Conservation (phyloP, 495 filamentous ascomycete genomes). For the Glarea lozoyensis region DNA sequence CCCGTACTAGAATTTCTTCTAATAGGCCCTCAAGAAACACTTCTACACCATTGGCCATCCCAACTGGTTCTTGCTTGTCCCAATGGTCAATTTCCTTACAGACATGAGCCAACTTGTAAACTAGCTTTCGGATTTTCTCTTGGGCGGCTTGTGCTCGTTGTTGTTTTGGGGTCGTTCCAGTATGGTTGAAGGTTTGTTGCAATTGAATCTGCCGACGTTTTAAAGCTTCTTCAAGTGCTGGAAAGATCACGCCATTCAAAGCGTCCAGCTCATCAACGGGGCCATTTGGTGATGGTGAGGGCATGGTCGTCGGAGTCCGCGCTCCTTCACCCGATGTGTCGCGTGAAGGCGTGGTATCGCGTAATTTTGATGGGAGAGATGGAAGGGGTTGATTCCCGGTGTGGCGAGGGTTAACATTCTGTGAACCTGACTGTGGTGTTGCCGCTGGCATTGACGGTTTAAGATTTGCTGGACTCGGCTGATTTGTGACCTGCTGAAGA, state of each 20-base stretch:
- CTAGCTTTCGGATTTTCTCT: constrained; percentile 67
- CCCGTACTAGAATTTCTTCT: constrained; percentile 88
- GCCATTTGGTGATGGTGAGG: constrained; percentile 17
- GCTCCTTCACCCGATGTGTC: constrained; percentile 18
- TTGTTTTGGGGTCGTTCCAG: constrained; percentile 36
- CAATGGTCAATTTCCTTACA: constrained; percentile 82
- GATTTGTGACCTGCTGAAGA: constrained; percentile 26
- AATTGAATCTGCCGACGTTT: constrained; percentile 64
- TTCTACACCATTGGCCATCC: constrained; percentile 82
- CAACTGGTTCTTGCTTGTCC: constrained; percentile 74
- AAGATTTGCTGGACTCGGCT: constrained; percentile 20
- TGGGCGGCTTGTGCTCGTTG: constrained; percentile 66
- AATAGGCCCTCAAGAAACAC: constrained; percentile 85
- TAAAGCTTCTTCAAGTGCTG: constrained; percentile 82
- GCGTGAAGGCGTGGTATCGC: constrained; percentile 18
- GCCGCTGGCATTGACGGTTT: constrained; percentile 25
- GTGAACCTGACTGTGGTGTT: constrained; percentile 2
- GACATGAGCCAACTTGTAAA: constrained; percentile 64
- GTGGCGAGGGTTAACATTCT: constrained; percentile 18
- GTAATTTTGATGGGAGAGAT: constrained; percentile 21
- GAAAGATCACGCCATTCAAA: constrained; percentile 64
- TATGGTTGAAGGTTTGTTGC: constrained; percentile 36
- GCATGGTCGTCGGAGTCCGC: constrained; percentile 21
- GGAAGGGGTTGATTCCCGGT: constrained; percentile 17
- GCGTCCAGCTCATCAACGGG: constrained; percentile 22